phyloP scores from a whole-genome alignment of 2,329 filamentous ascomycete species.

The Zymoseptoria ardabiliae region DNA sequence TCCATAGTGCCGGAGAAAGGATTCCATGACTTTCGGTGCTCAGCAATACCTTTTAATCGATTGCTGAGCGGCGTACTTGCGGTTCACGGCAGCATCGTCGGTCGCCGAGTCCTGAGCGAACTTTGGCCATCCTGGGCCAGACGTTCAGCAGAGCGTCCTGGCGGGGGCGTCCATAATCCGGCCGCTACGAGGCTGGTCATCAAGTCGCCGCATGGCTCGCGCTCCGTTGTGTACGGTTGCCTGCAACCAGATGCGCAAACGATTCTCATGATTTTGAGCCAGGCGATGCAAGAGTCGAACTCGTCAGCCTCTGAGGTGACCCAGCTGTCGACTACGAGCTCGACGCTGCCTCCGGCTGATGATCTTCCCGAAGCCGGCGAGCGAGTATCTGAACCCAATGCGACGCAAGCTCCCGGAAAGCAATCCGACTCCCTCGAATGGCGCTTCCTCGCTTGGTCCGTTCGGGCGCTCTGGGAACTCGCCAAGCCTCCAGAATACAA shows the following conservation, averaged over 20 bases:
- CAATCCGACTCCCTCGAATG: not conserved
- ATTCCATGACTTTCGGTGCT: constrained; percentile 12
- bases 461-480: not conserved
- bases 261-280: constrained; percentile 19
- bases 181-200: not conserved
- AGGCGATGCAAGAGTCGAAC: constrained; percentile 14
- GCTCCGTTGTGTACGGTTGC: constrained; percentile 18
- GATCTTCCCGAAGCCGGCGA: not conserved
- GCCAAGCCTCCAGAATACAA: not conserved
- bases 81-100: constrained; percentile 41
- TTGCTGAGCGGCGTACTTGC: constrained; percentile 50
- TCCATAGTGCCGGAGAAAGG: not conserved
- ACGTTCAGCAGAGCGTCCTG: not conserved
- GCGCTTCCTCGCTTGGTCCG: not conserved
- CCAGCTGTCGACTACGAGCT: not conserved
- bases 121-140: constrained; percentile 35
- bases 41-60: constrained; percentile 41
- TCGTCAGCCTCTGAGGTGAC: not conserved
- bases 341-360: not conserved
- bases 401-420: not conserved
- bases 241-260: constrained; percentile 18
- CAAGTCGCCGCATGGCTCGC: not conserved
- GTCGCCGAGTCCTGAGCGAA: constrained; percentile 40
- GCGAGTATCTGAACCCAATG: not conserved
- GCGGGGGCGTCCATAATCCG: not conserved